Percentiles rank a stretch among this genome's conserved stretches.
Conservation (phyloP, 192 early-diverging fungal species). For the Chytriomyces sp. region DNA sequence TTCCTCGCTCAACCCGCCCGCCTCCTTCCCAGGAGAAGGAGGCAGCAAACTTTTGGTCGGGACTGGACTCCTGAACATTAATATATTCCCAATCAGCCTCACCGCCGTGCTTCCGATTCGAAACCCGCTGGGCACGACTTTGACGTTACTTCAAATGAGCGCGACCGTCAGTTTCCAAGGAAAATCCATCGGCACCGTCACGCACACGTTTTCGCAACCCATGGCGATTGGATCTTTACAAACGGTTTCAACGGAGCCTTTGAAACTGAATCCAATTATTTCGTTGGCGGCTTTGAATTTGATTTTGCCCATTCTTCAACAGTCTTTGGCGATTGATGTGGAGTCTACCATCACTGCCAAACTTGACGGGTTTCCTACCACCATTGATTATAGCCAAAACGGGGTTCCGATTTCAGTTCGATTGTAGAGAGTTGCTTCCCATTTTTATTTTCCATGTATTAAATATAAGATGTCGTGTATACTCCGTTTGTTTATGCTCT, state of each 20-base stretch:
- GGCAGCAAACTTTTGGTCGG: conserved; percentile 3
- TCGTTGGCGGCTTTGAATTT: neutral
- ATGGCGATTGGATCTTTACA: neutral
- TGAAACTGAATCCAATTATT: conserved; percentile 8
- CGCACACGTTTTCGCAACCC: neutral
- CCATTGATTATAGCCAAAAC: conserved; percentile 8
- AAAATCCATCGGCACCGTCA: neutral
- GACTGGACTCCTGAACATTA: neutral
- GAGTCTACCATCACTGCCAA: neutral
- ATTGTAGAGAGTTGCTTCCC: neutral
- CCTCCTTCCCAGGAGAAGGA: conserved; percentile 5
- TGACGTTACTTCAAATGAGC: neutral
- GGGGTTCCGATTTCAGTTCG: conserved; percentile 10
- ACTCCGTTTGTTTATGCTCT: too few species aligned
- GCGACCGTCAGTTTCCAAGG: conserved; percentile 1
- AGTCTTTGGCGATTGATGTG: neutral
- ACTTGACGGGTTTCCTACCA: neutral
- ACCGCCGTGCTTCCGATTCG: neutral
- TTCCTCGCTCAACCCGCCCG: neutral
- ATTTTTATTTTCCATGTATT: too few species aligned
- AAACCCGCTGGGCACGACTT: conserved; percentile 20
- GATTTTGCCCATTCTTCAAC: neutral
- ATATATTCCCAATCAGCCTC: neutral
- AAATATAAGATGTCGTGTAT: too few species aligned
- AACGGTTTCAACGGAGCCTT: neutral